Evolutionary conservation across 176 grass and related monocot genomes (phyloP).

Genomic region (Rhynchospora tenuis): DNA sequence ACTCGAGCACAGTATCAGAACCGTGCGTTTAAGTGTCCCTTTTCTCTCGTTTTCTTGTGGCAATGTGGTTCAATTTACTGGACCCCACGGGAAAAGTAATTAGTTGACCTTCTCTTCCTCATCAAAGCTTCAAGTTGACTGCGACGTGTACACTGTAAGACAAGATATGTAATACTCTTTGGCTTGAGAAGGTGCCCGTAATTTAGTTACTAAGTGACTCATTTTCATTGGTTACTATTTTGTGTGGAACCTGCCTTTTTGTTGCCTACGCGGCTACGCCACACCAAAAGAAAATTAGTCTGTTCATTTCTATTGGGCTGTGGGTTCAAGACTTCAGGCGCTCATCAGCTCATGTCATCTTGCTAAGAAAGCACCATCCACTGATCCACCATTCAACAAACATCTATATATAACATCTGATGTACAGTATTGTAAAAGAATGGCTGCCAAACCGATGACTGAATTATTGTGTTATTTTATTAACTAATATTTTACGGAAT

Average conservation of each 20-base stretch:
- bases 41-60: not conserved
- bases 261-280: not conserved
- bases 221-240: not conserved
- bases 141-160: not conserved
- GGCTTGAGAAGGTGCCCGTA: not conserved
- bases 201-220: not conserved
- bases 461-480: too few species aligned
- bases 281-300: not conserved
- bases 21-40: not conserved
- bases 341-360: not conserved
- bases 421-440: too few species aligned
- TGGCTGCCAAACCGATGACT: too few species aligned
- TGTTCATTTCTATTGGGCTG: not conserved
- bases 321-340: not conserved
- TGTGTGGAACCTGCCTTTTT: not conserved
- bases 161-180: not conserved
- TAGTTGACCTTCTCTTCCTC: not conserved
- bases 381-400: not conserved
- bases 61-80: not conserved
- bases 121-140: not conserved
- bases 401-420: not conserved
- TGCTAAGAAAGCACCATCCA: not conserved
- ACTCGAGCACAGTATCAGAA: not conserved
- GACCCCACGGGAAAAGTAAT: not conserved
- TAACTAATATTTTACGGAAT: too few species aligned